Evolutionary conservation across 306 rosid genomes (phyloP).

Genomic region (Lotus japonicus): DNA sequence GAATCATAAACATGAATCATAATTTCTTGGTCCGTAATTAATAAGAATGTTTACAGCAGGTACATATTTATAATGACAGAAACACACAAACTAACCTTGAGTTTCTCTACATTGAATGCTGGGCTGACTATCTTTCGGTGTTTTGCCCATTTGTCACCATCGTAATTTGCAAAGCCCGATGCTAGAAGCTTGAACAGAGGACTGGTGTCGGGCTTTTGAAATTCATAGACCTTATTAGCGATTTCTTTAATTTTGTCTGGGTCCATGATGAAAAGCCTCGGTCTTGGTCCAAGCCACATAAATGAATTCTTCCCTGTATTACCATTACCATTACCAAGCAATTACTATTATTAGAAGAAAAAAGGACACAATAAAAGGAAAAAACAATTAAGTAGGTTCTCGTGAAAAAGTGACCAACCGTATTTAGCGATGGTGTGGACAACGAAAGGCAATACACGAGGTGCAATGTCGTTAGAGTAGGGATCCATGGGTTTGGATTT

Average conservation of each 20-base stretch:
- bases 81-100: conserved; percentile 33
- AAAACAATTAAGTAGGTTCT: no score
- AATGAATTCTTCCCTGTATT: conserved; percentile 35
- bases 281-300: conserved; percentile 40
- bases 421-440: conserved; percentile 35
- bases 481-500: conserved; percentile 33
- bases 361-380: no score
- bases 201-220: conserved; percentile 29
- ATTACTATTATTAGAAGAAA: no score
- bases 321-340: no score
- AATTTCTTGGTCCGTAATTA: no score
- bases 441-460: conserved; percentile 35
- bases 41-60: no score
- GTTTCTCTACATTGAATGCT: conserved; percentile 31
- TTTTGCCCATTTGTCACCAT: conserved; percentile 41
- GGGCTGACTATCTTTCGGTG: conserved; percentile 34
- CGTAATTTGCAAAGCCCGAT: conserved; percentile 35
- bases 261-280: conserved; percentile 30
- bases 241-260: conserved; percentile 34
- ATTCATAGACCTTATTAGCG: conserved; percentile 25
- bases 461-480: conserved; percentile 27
- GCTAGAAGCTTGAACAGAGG: conserved; percentile 36
- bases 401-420: no score
- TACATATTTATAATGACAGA: no score
- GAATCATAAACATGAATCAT: no score